Evolutionary conservation across 2,329 filamentous ascomycete species (phyloP).

Genomic region (Aspergillus uvarum): DNA sequence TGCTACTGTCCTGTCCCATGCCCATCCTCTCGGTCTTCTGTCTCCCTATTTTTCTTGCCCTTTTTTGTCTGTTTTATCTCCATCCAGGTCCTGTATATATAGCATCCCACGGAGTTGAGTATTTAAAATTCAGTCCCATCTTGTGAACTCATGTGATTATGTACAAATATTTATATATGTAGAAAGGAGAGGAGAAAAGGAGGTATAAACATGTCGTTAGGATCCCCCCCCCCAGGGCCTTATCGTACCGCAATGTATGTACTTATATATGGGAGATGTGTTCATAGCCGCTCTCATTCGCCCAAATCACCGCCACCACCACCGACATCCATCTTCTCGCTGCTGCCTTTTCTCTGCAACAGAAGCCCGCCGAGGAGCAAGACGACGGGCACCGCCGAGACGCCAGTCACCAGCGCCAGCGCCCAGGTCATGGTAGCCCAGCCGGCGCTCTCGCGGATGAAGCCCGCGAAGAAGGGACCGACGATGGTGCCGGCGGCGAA

Average conservation of each 20-base stretch:
- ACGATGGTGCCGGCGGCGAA: constrained; percentile 51
- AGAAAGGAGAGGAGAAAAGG: too few relatives aligned
- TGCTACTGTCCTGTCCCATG: background rate
- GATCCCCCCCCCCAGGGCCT: too few relatives aligned
- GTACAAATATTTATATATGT: background rate
- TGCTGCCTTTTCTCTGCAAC: background rate
- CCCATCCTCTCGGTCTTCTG: too few relatives aligned
- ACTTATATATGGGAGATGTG: too few relatives aligned
- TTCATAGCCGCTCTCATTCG: too few relatives aligned
- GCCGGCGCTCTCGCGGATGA: constrained; percentile 43
- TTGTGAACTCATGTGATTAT: background rate
- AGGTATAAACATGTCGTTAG: too few relatives aligned
- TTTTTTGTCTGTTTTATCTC: background rate
- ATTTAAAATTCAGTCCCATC: background rate
- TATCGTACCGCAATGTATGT: too few relatives aligned
- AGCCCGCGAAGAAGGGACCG: constrained; percentile 52
- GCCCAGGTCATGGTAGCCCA: constrained; percentile 55
- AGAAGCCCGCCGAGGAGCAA: constrained; percentile 56
- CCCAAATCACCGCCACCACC: too few relatives aligned
- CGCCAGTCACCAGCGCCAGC: constrained; percentile 51
- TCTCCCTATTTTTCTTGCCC: background rate
- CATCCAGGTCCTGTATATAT: background rate
- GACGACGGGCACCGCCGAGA: constrained; percentile 55
- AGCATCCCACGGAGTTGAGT: background rate
- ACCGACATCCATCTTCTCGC: background rate